These are phyloP conservation scores for Taphrina wiesneri DNA, from an alignment of 1,139 yeast genomes.

Conservation along the genomic window DNA sequence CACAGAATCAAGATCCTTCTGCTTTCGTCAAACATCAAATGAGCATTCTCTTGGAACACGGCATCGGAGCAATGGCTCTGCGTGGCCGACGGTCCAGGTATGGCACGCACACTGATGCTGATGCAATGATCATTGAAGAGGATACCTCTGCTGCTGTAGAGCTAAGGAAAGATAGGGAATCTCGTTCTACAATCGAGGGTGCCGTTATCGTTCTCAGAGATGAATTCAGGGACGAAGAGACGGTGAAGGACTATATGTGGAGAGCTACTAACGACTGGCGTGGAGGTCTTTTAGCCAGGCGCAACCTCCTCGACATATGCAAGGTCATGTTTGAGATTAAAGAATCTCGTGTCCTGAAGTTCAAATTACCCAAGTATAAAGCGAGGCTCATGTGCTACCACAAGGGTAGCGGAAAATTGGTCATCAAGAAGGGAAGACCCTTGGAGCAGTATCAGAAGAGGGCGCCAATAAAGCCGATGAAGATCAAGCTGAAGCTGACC, in stretches of 20 bases:
- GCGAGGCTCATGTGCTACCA: slow-evolving; percentile 43
- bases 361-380: slow-evolving; percentile 69
- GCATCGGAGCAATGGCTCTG: slow-evolving; percentile 69
- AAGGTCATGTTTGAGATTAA: slow-evolving; percentile 66
- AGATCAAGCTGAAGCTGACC: slow-evolving; percentile 24
- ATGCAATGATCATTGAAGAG: slow-evolving; percentile 52
- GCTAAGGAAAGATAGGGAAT: slow-evolving; percentile 48
- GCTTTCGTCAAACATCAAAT: slow-evolving; percentile 57
- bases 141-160: slow-evolving; percentile 47
- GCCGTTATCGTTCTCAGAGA: slow-evolving; percentile 67
- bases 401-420: slow-evolving; percentile 53
- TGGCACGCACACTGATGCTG: slow-evolving; percentile 37
- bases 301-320: slow-evolving; percentile 65
- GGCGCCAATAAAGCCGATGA: slow-evolving; percentile 20
- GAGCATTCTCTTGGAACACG: slow-evolving; percentile 52
- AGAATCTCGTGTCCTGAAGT: slow-evolving; percentile 60
- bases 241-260: slow-evolving; percentile 67
- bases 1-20: slow-evolving; percentile 59
- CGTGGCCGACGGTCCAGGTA: slow-evolving; percentile 51
- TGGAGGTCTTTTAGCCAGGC: slow-evolving; percentile 59
- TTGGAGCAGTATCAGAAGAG: slow-evolving; percentile 16
- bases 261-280: slow-evolving; percentile 55
- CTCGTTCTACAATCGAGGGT: slow-evolving; percentile 58
- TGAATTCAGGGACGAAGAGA: slow-evolving; percentile 64
- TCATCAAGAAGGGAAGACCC: slow-evolving; percentile 38